These are phyloP conservation scores for Massarina eburnea DNA, from an alignment of 2,329 filamentous ascomycete genomes.

Conservation along the genomic window DNA sequence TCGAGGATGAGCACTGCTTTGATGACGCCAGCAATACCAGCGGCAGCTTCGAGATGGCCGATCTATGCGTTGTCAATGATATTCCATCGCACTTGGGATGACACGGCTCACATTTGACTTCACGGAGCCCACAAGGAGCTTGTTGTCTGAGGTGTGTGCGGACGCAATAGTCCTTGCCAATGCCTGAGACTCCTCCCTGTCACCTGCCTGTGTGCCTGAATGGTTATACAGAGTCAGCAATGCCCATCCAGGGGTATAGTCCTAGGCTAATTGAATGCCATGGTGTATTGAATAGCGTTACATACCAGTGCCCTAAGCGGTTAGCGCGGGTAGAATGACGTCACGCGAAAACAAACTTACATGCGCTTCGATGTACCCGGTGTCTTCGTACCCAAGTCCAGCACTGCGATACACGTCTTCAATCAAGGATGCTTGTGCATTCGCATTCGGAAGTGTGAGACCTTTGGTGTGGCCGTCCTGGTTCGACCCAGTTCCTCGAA, in stretches of 20 bases:
- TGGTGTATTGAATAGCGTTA: no score
- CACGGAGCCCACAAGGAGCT: not conserved
- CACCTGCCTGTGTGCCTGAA: conserved; percentile 59
- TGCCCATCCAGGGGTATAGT: no score
- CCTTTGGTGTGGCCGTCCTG: conserved; percentile 20
- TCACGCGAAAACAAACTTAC: conserved; percentile 34
- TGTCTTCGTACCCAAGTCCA: conserved; percentile 31
- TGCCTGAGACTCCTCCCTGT: conserved; percentile 14
- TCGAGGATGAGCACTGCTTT: conserved; percentile 44
- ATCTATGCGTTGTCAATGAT: conserved; percentile 13
- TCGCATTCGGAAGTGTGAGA: conserved; percentile 42
- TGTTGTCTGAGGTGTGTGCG: not conserved
- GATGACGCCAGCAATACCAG: conserved; percentile 39
- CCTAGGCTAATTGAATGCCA: no score
- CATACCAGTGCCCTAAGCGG: not conserved
- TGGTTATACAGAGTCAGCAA: no score
- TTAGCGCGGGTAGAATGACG: not conserved
- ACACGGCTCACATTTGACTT: conserved; percentile 2
- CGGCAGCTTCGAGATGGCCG: conserved; percentile 43
- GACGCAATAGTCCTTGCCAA: conserved; percentile 5
- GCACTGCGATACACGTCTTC: conserved; percentile 39
- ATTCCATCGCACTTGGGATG: not conserved
- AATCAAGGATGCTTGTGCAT: conserved; percentile 41
- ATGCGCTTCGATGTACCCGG: conserved; percentile 27
- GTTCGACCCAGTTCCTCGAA: conserved; percentile 28